phyloP scores from a whole-genome alignment of 768 basidiomycete genomes.

The Phylloporus arenicola region DNA sequence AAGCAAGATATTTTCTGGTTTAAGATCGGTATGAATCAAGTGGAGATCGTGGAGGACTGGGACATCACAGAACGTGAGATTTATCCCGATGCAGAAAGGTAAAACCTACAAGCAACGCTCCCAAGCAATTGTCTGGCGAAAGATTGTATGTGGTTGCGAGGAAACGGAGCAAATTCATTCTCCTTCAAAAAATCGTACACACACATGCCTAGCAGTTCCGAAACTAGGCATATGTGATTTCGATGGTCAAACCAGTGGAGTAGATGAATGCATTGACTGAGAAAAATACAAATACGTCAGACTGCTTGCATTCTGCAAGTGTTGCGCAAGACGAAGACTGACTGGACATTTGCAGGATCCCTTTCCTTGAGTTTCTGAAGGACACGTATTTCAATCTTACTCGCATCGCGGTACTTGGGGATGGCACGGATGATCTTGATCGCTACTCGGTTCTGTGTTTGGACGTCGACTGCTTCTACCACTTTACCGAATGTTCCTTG shows the following conservation, averaged over 20 bases:
- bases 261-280: slow-evolving; percentile 96
- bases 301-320: slow-evolving; percentile 18
- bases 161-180: slow-evolving; percentile 94
- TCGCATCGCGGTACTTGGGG: slow-evolving; percentile 97
- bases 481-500: slow-evolving; percentile 99
- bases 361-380: slow-evolving; percentile 84
- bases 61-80: slow-evolving; percentile 5
- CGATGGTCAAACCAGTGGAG: slow-evolving; percentile 93
- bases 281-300: not conserved
- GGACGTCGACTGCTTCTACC: slow-evolving; percentile 83
- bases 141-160: slow-evolving; percentile 91
- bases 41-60: slow-evolving; percentile 86
- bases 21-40: slow-evolving; percentile 95
- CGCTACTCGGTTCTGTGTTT: slow-evolving; percentile 74
- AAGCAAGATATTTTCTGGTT: slow-evolving; percentile 97
- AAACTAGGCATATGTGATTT: slow-evolving; percentile 96
- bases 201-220: slow-evolving; percentile 93
- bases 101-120: slow-evolving; percentile 84
- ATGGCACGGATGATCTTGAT: slow-evolving; percentile 99
- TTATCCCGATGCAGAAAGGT: not conserved
- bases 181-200: slow-evolving; percentile 99
- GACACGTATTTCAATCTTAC: slow-evolving; percentile 96
- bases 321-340: slow-evolving; percentile 31
- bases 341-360: slow-evolving; percentile 88
- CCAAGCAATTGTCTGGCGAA: slow-evolving; percentile 89